Evolutionary conservation across 2,329 filamentous ascomycete species (phyloP), one percentile per base, ranked within the genome.

Genomic region (Diplodia scrobiculata): DNA sequence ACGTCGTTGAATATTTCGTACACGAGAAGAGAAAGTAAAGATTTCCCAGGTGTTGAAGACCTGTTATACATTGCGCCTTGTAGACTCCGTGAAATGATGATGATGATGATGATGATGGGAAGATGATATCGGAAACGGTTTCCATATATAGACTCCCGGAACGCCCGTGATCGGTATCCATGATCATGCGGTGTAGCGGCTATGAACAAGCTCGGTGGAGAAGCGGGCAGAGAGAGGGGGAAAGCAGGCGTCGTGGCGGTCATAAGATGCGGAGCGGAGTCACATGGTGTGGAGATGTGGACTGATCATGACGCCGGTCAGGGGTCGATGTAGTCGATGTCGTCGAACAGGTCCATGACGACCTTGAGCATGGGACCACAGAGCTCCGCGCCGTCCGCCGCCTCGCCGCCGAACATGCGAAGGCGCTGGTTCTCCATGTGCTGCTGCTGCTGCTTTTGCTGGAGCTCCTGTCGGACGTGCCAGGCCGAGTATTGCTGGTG

Each of bases 351-450:
- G 68, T 78, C 76, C 63, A 79, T 78, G 21, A 82, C 79, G 11
- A 82, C 80, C 71, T 79, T 79, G 67, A 82, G 70, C 80, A 82
- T 82, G 2, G 78, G 76, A 60, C 77, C 79, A 60, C 79, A 73
- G 14, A 82, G 74, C 67, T 73, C 74, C 70, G 73, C 72, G 69
- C 80, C 79, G 67, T 80, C 79, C 64, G 76, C 77, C 53, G 72
- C 76, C 63, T 77, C 73, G 32, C 79, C 79, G 21, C 80, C 80
- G 69, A 81, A 82, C 68, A 80, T 74, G 36, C 79, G 75, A 51
- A 78, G 72, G n/a, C 74, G 73, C 63, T 78, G 74, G 38, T 69
- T 72, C 68, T 78, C 76, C 66, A 76, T 53, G 11, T 11, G 29
- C 17, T 50, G 27, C 11, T 50, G 25, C 58, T 62, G 58, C 45